Evolutionary conservation across 371 early-diverging fungal genomes (phyloP), one percentile per base, ranked within the genome.

Genomic region (Enterospora canceri): DNA sequence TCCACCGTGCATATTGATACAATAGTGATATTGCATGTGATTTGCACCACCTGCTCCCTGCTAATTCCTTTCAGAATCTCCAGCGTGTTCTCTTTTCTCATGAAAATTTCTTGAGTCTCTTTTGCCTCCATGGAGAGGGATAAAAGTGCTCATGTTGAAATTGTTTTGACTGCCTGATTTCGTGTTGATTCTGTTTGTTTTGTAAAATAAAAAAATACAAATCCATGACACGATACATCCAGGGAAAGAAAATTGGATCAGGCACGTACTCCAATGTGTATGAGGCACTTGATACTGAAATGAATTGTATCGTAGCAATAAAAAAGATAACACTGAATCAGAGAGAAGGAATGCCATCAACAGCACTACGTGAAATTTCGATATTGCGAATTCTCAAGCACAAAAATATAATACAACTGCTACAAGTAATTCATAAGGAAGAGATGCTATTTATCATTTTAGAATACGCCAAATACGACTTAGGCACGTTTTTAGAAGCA

Each of bases 301-400:
- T 68, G 18, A 76, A 75, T 31, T 55, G 56, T 16, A 67, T 35
- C 19, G 79, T 81, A 18, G 81, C 81, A 19, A 63, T 81, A 16
- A 81, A 81, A 63, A 75, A 72, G 46, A 81, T 79, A 58, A 66
- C 62, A 30, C 49, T 79, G 35, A 71, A 76, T 56, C 75, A 76
- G 48, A 70, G 67, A 23, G 81, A 82, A 50, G 82, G 80, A 23
- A 76, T 79, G 70, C 81, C 82, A 0, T 72, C 74, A 40, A 80
- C 78, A 4, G 91, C 95, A 4, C 87, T 97, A 71, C 84, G 98
- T 66, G 99, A 99, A 80, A 97, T 99, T 71, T 88, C 92, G 34
- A 82, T 97, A 28, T 81, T 99, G 59, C 92, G 91, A 77, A 88
- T 87, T 67, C 81, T 96, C 19, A 85, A 87, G 58, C 94, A 97